Conservation (phyloP, 2,329 filamentous ascomycete genomes). For the Fusarium nisikadoi region DNA sequence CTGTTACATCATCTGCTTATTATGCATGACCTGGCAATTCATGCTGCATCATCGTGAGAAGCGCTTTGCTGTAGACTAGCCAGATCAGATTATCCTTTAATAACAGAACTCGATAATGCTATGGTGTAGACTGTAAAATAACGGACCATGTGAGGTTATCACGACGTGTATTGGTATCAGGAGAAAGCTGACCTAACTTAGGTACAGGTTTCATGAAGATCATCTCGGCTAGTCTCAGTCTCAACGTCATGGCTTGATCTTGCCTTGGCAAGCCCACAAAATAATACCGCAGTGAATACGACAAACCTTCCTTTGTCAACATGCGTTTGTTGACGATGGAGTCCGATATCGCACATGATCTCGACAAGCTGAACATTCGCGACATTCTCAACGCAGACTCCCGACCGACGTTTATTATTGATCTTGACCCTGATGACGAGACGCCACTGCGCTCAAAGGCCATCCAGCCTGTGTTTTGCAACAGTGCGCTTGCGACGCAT, state of each 20-base stretch:
- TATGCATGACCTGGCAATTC: neutral
- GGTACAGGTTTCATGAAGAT: neutral
- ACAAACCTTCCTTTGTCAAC: neutral
- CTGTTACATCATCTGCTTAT: neutral
- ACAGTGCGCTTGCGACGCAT: constrained; percentile 48
- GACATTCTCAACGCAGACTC: constrained; percentile 52
- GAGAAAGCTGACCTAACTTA: neutral
- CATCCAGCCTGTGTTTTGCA: constrained; percentile 52
- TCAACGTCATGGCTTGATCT: constrained; percentile 1
- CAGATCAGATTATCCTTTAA: neutral
- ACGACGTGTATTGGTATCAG: accelerated
- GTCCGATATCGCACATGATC: constrained; percentile 18
- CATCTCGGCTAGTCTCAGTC: constrained; percentile 3
- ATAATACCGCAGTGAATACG: neutral
- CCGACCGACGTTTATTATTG: constrained; percentile 52
- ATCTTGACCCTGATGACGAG: constrained; percentile 50
- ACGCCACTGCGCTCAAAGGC: constrained; percentile 23
- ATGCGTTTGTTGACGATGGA: constrained; percentile 19
- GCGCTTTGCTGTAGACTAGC: neutral
- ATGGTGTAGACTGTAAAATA: neutral
- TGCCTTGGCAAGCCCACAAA: constrained; percentile 18
- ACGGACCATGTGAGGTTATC: neutral
- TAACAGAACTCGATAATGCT: neutral
- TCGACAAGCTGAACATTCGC: constrained; percentile 57
- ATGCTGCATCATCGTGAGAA: neutral